Conservation (phyloP, 139 green algal genomes). For the Marvania coccoides region DNA sequence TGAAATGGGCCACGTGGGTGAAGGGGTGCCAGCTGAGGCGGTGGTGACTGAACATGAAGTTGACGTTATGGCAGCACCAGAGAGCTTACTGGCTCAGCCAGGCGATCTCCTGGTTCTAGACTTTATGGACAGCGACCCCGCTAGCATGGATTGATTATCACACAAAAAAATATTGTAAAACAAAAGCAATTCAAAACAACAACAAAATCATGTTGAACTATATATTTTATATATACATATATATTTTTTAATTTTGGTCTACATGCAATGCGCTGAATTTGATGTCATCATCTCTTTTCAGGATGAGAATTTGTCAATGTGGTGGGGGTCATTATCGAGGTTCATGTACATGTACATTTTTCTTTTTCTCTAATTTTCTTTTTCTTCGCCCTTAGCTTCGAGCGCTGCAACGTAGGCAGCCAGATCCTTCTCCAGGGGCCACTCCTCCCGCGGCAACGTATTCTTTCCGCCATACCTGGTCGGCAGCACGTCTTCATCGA, state of each 20-base stretch:
- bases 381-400: background rate
- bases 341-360: too few species aligned
- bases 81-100: background rate
- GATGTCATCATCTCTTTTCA: too few species aligned
- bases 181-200: background rate
- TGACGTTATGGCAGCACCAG: background rate
- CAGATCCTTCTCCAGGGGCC: background rate
- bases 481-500: background rate
- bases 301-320: too few species aligned
- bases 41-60: background rate
- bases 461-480: constrained; percentile 1
- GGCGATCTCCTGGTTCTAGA: background rate
- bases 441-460: background rate
- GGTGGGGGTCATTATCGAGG: too few species aligned
- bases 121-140: background rate
- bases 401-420: background rate
- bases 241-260: too few species aligned
- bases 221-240: background rate
- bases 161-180: background rate
- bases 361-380: background rate
- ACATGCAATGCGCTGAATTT: too few species aligned
- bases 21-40: background rate
- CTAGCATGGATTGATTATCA: background rate
- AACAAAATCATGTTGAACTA: background rate
- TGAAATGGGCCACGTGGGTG: background rate